These are phyloP conservation scores for Emericellopsis atlantica DNA, from an alignment of 2,329 filamentous ascomycete species.

Conservation along the genomic window DNA sequence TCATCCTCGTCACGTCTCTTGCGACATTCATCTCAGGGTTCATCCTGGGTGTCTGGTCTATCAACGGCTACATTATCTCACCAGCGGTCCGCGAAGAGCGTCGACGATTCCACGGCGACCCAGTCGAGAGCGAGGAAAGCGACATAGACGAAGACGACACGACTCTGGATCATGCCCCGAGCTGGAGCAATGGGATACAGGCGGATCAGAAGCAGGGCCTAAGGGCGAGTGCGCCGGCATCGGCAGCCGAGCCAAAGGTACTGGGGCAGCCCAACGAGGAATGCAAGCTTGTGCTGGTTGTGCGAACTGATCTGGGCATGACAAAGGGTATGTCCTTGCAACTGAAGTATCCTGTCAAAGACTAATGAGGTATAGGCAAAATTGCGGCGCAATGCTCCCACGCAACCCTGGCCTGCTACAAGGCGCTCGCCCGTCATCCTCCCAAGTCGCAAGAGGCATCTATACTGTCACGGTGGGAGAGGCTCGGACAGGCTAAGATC, in stretches of 20 bases:
- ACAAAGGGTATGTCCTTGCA: conserved; percentile 59
- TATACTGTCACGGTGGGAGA: conserved; percentile 76
- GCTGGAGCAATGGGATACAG: conserved; percentile 50
- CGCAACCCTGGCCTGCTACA: conserved; percentile 97
- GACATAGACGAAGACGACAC: conserved; percentile 50
- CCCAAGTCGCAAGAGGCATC: conserved; percentile 40
- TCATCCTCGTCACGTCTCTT: conserved; percentile 62
- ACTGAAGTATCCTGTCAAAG: background rate
- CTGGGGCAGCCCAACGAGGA: conserved; percentile 47
- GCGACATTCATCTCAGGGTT: conserved; percentile 67
- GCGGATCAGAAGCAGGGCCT: conserved; percentile 48
- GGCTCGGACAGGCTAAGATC: conserved; percentile 79
- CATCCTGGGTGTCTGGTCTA: conserved; percentile 65
- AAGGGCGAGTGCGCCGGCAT: conserved; percentile 17
- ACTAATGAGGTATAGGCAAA: conserved; percentile 53
- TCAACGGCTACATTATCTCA: conserved; percentile 46
- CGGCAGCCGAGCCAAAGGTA: conserved; percentile 24
- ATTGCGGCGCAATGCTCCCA: conserved; percentile 93
- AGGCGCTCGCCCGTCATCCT: conserved; percentile 53
- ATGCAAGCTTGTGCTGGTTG: conserved; percentile 87
- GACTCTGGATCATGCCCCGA: conserved; percentile 52
- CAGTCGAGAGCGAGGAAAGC: conserved; percentile 56
- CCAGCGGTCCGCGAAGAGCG: conserved; percentile 43
- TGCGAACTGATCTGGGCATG: conserved; percentile 92
- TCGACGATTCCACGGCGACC: conserved; percentile 41